Percentiles rank a stretch among this genome's conserved stretches.
Evolutionary conservation across 441 rosid species (phyloP).

Genomic region (Lepidium campestre): DNA sequence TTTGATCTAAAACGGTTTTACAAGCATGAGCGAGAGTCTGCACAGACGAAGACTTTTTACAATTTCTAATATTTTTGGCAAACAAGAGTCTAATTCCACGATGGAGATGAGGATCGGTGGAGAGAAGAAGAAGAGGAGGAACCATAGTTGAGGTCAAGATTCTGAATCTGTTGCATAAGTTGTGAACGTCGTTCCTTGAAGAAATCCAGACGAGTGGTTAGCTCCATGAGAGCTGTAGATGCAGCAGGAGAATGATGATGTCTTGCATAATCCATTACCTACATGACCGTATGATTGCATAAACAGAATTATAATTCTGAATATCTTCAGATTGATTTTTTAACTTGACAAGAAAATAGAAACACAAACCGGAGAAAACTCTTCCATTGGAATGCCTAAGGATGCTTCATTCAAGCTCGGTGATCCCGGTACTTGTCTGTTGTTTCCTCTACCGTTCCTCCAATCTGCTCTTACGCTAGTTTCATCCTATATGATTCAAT

Average conservation of each 20-base stretch:
- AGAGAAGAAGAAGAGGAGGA: conserved; percentile 48
- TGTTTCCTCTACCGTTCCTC: conserved; percentile 73
- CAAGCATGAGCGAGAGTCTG: conserved; percentile 11
- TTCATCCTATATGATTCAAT: conserved; percentile 40
- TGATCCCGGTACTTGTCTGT: conserved; percentile 60
- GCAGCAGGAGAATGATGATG: conserved; percentile 55
- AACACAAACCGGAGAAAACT: conserved; percentile 54
- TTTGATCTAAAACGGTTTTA: conserved; percentile 16
- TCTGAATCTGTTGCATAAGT: conserved; percentile 90
- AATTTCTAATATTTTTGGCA: not conserved
- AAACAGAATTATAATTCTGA: not conserved
- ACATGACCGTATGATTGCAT: not conserved
- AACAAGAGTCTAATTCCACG: conserved; percentile 53
- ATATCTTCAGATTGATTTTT: not conserved
- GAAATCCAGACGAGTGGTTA: conserved; percentile 86
- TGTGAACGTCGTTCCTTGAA: conserved; percentile 95
- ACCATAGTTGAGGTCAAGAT: conserved; percentile 79
- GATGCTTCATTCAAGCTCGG: conserved; percentile 59
- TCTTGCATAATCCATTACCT: conserved; percentile 29
- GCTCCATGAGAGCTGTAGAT: conserved; percentile 77
- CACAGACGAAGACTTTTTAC: conserved; percentile 3
- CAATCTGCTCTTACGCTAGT: conserved; percentile 53
- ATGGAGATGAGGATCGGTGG: conserved; percentile 75
- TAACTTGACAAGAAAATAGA: conserved; percentile 27
- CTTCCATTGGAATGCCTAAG: conserved; percentile 59